Percentiles rank a stretch among this genome's conserved stretches.
Conservation (phyloP, 2,329 filamentous ascomycete species). For the Claviceps humidiphila region DNA sequence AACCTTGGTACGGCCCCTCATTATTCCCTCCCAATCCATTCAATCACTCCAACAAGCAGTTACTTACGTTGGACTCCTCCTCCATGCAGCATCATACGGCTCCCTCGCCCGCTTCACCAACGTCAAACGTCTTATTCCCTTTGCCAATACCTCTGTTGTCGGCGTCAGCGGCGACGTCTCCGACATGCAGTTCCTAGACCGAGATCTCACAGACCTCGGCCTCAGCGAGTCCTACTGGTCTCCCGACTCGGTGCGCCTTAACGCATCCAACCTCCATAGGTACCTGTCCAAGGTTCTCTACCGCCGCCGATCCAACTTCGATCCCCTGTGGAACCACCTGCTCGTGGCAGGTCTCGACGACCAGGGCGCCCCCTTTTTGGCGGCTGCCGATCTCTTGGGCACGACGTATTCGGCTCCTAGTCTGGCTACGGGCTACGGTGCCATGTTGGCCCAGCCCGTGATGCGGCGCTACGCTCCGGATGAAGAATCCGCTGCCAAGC, state of each 20-base stretch:
- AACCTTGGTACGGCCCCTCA: slow-evolving; percentile 57
- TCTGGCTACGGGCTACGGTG: slow-evolving; percentile 85
- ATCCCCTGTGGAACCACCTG: slow-evolving; percentile 94
- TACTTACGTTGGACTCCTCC: background rate
- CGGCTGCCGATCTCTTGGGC: slow-evolving; percentile 79
- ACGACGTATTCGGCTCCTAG: slow-evolving; percentile 83
- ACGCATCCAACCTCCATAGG: slow-evolving; percentile 88
- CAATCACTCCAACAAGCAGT: background rate
- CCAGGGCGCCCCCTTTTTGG: slow-evolving; percentile 72
- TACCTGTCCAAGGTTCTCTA: slow-evolving; percentile 96
- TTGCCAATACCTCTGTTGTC: slow-evolving; percentile 71
- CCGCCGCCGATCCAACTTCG: slow-evolving; percentile 85
- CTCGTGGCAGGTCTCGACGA: slow-evolving; percentile 82
- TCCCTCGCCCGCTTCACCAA: slow-evolving; percentile 93
- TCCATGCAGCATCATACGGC: slow-evolving; percentile 72
- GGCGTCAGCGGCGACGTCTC: slow-evolving; percentile 95
- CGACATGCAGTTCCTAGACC: slow-evolving; percentile 98
- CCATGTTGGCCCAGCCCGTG: slow-evolving; percentile 85
- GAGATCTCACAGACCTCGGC: slow-evolving; percentile 73
- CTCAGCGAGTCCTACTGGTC: slow-evolving; percentile 75
- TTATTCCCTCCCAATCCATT: background rate
- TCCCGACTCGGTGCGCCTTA: slow-evolving; percentile 40
- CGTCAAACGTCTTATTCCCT: slow-evolving; percentile 85
- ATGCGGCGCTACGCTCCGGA: slow-evolving; percentile 74
- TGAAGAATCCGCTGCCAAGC: slow-evolving; percentile 58